Conservation (phyloP, 2,329 filamentous ascomycete genomes). For the Sphaceloma murrayae region DNA sequence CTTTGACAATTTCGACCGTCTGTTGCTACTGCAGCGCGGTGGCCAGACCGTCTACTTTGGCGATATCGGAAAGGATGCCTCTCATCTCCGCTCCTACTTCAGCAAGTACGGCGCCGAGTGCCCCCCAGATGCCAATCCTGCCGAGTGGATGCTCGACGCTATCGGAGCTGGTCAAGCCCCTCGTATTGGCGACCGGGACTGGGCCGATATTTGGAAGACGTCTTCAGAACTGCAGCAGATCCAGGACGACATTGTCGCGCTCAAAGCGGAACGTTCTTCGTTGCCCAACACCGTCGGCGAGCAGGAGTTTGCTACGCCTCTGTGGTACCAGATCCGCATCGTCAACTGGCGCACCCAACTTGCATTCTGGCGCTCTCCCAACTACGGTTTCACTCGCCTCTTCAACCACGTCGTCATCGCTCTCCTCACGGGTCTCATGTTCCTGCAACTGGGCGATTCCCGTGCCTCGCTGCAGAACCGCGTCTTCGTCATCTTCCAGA, state of each 20-base stretch:
- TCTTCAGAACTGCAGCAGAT: conserved; percentile 58
- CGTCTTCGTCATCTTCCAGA: conserved; percentile 84
- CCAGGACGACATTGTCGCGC: conserved; percentile 56
- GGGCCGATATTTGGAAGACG: conserved; percentile 69
- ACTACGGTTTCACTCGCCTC: conserved; percentile 80
- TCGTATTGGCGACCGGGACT: conserved; percentile 64
- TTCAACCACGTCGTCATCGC: conserved; percentile 78
- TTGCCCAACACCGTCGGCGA: conserved; percentile 42
- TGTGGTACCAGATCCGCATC: conserved; percentile 66
- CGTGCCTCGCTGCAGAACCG: conserved; percentile 71
- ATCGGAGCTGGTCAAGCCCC: conserved; percentile 66
- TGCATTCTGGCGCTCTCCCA: conserved; percentile 74
- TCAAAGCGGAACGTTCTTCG: conserved; percentile 53
- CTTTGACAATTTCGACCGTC: conserved; percentile 38
- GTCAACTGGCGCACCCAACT: conserved; percentile 65
- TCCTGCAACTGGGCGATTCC: conserved; percentile 66
- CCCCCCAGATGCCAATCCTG: conserved; percentile 45
- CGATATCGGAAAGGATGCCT: conserved; percentile 36
- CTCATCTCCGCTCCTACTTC: conserved; percentile 44
- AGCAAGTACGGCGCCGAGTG: conserved; percentile 44
- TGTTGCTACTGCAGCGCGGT: conserved; percentile 37
- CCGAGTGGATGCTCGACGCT: conserved; percentile 78
- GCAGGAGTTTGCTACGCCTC: conserved; percentile 72
- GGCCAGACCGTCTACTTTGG: conserved; percentile 41
- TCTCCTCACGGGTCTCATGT: conserved; percentile 68